These are phyloP conservation scores for Camelina hispida DNA, from an alignment of 345 rosid species.

Conservation along the genomic window DNA sequence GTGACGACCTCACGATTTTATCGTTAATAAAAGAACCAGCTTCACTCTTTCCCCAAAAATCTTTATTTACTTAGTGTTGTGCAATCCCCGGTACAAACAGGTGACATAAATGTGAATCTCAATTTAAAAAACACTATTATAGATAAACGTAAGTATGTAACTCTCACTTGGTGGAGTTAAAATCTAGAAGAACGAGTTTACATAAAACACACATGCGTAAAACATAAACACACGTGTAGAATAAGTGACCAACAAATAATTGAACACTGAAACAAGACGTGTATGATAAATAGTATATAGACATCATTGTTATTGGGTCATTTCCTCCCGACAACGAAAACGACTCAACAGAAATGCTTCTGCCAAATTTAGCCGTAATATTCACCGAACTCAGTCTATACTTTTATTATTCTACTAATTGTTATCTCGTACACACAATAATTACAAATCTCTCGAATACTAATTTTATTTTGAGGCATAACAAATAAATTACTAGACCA, in stretches of 20 bases:
- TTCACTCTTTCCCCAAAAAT: too few species aligned
- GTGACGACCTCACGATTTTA: too few species aligned
- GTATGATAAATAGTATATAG: conserved; percentile 5
- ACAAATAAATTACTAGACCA: not conserved
- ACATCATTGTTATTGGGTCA: conserved; percentile 30
- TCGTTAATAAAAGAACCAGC: too few species aligned
- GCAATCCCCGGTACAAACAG: too few species aligned
- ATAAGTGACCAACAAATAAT: conserved; percentile 28
- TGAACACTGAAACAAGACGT: conserved; percentile 30
- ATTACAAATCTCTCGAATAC: not conserved
- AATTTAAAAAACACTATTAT: not conserved
- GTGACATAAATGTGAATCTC: not conserved
- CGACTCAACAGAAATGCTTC: conserved; percentile 31
- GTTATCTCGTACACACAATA: conserved; percentile 7
- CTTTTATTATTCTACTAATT: not conserved
- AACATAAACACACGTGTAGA: conserved; percentile 37
- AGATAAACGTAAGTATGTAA: not conserved
- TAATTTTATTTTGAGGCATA: not conserved
- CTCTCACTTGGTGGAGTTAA: not conserved
- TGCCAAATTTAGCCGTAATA: conserved; percentile 26
- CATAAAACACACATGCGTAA: conserved; percentile 21
- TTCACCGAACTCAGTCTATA: conserved; percentile 16
- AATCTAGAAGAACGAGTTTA: conserved; percentile 8
- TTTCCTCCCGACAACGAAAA: conserved; percentile 38
- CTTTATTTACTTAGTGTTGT: too few species aligned